Evolutionary conservation across 1,284 basidiomycete genomes (phyloP).

Genomic region (Puccinia coronata): DNA sequence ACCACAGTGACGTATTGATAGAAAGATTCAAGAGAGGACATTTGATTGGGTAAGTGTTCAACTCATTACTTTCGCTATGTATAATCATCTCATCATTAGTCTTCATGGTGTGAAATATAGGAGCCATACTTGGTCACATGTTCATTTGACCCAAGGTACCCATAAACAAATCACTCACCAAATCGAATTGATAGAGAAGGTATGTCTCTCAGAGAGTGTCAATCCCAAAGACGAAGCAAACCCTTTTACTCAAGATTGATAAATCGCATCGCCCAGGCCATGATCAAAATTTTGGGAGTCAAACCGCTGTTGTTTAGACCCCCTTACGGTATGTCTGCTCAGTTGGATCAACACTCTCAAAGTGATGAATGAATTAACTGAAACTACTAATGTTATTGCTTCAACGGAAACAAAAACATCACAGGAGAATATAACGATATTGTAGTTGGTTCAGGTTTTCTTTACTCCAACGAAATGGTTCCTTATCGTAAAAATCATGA

Average conservation of each 20-base stretch:
- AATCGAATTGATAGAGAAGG: slow-evolving; percentile 39
- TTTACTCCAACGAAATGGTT: not conserved
- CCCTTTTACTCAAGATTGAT: not conserved
- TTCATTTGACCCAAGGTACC: slow-evolving; percentile 25
- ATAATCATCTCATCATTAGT: not conserved
- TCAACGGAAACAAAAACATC: not conserved
- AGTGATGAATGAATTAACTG: not conserved
- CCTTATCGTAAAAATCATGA: not conserved
- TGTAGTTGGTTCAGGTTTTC: slow-evolving; percentile 7
- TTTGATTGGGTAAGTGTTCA: slow-evolving; percentile 18
- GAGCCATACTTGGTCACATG: slow-evolving; percentile 41
- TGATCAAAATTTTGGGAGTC: slow-evolving; percentile 42
- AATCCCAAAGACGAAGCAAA: not conserved
- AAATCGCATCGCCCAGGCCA: not conserved
- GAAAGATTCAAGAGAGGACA: slow-evolving; percentile 34
- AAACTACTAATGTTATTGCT: not conserved
- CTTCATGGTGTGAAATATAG: not conserved
- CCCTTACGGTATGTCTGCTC: slow-evolving; percentile 37
- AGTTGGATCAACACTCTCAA: not conserved
- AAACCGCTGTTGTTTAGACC: slow-evolving; percentile 38
- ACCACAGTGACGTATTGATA: slow-evolving; percentile 11
- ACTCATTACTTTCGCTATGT: not conserved
- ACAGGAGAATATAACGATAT: slow-evolving; percentile 45
- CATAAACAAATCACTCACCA: slow-evolving; percentile 20
- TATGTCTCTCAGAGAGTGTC: not conserved